phyloP scores from a whole-genome alignment of 176 grass and related monocot genomes.

The Dendrocalamus sinicus region DNA sequence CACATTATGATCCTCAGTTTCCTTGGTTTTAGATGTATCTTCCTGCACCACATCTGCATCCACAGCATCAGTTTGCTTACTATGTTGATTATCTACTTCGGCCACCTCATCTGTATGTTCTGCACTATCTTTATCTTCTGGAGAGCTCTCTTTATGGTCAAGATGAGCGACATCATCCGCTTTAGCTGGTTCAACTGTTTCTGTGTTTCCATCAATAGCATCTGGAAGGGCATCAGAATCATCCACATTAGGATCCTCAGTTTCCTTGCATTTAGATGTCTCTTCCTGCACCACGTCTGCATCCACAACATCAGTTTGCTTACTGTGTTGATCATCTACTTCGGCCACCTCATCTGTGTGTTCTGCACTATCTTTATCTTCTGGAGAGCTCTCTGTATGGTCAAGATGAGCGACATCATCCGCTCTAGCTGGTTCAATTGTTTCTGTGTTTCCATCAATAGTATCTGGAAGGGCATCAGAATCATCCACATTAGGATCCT shows the following conservation, averaged over 20 bases:
- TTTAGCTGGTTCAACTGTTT: conserved; percentile 34
- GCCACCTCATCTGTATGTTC: conserved; percentile 19
- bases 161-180: neutral
- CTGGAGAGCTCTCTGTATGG: too few relatives aligned
- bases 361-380: too few relatives aligned
- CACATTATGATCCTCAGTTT: conserved; percentile 19
- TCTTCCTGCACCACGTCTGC: too few relatives aligned
- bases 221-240: conserved; percentile 21
- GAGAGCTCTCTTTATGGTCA: conserved; percentile 22
- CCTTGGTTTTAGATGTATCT: conserved; percentile 36
- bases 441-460: too few relatives aligned
- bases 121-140: conserved; percentile 27
- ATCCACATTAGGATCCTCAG: neutral
- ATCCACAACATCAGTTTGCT: too few relatives aligned
- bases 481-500: too few relatives aligned
- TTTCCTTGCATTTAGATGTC: too few relatives aligned
- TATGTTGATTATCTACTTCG: conserved; percentile 36
- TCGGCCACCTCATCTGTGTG: too few relatives aligned
- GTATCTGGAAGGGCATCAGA: too few relatives aligned
- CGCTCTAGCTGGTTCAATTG: too few relatives aligned
- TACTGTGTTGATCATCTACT: too few relatives aligned
- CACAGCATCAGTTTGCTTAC: neutral
- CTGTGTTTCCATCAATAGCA: conserved; percentile 25
- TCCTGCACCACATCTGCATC: conserved; percentile 26
- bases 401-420: too few relatives aligned